Base-by-base conservation (phyloP, 2,329 filamentous ascomycete genomes). In the Chaetomium strumarium region DNA sequence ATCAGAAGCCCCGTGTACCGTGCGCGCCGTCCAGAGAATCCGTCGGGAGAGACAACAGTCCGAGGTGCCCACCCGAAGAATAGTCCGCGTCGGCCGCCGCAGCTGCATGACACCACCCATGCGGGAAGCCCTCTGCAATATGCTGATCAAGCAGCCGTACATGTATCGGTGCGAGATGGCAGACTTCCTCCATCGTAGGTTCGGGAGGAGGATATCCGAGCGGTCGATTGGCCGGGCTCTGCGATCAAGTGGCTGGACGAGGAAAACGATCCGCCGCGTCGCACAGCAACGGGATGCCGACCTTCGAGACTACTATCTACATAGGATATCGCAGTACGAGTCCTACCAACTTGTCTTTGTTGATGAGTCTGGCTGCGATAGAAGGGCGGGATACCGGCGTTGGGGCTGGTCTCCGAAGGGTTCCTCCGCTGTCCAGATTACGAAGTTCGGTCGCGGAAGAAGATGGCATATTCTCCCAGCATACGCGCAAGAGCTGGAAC, bases 11-110 rank as follows among this genome's bases (percentile, higher is more conserved):
- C 33, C 42, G n/a, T 44, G 30, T 19, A 44, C 30, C 29, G 29
- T 44, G 14, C 42, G 42, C 42, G n/a, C 42, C 30, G 42, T 44
- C 42, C 42, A 44, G 42, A 44, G 42, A 44, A 44, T 44, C 42
- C 29, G 42, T 20, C 42, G 12, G 6, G 30, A 44, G n/a, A 44
- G 29, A 44, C 42, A 44, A 44, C 42, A 44, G 30, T 44, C 42
- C 14, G n/a, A 33, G 24, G 33, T 14, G 42, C 29, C 42, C 17
- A 44, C 29, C 29, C 29, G 42, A 44, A 11, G 42, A 44, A 44
- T 24, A 24, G 24, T 30, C 42, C 42, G 42, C 42, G 42, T 44
- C 42, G 42, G 42, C 29, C 42, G 42, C 42, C 42, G 30, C 14
- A 14, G 42, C 42, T 44, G 42, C 42, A 44, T 44, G 11, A 33